Evolutionary conservation across 106 monocot genomes (phyloP), one percentile per base, ranked within the genome.

Genomic region (Xerophyta viscosa): DNA sequence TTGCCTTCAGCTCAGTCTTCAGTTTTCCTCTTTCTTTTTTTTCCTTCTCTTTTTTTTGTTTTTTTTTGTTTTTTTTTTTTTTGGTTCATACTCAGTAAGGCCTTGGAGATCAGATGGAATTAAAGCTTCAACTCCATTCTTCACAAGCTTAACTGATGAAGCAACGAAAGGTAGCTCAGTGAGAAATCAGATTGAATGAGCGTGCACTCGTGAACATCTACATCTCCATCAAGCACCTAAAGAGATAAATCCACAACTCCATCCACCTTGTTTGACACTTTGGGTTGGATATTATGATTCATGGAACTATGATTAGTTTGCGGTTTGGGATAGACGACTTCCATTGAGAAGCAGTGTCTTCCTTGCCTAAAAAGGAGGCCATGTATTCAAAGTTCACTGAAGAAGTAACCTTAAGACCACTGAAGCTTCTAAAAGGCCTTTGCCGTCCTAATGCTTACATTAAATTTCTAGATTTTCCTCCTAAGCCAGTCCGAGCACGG

Each of bases 201-300:
- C 3, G 62, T 26, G 24, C 83, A 83, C 45, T 83, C 83, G 22
- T 83, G 74, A 8, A 83, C 83, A 29, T 83, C 83, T 5, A 19
- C 44, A 14, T 83, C 83, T 0, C 83, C 83, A 41, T 77, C 74
- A 39, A 83, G 50, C 0, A 73, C 83, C 20, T 74, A 55, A 3
- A 83, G 70, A 43, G 77, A 77, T 13, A 73, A 73, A 57, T 83
- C 83, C 3, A 83, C 83, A 60, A 83, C 77, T 44, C 83, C 56
- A 4, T 73, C 82, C 37, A 83, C 74, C 56, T 71, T 76, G 42
- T 51, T 71, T 14, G 79, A 28, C 2, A 52, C 60, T 13, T 26
- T 29, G 20, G 79, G 64, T 3, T 64, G 68, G 29, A 74, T 24
- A 6, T 62, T 24, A 6, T 62, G 62, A 50, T 37, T 56, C 17